Conservation (phyloP, 2,329 filamentous ascomycete species). For the Coniochaeta sp. region DNA sequence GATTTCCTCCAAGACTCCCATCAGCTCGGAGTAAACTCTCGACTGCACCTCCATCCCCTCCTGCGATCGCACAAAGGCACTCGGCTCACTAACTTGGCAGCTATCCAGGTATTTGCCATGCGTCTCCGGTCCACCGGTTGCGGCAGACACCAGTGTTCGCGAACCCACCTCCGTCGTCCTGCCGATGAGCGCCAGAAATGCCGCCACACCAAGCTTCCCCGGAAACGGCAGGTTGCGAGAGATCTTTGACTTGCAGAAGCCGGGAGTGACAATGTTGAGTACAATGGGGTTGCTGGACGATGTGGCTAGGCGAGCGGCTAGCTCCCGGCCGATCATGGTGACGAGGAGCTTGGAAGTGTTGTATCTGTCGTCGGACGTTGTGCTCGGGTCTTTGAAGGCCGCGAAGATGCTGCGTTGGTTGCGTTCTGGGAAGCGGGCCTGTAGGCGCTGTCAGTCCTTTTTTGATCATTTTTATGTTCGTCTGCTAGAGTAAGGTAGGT, state of each 20-base stretch:
- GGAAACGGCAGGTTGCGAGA: conserved; percentile 18
- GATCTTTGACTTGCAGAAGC: conserved; percentile 32
- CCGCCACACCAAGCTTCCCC: conserved; percentile 14
- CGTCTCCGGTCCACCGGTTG: conserved; percentile 25
- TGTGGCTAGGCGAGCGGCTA: conserved; percentile 23
- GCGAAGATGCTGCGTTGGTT: conserved; percentile 22
- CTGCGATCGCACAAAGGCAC: conserved; percentile 24
- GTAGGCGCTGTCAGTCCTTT: conserved; percentile 11
- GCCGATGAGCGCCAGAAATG: conserved; percentile 19
- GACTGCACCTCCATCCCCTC: conserved; percentile 27
- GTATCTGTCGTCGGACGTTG: conserved; percentile 24
- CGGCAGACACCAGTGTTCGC: conserved; percentile 29
- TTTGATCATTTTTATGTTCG: conserved; percentile 11
- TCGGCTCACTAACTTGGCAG: conserved; percentile 19
- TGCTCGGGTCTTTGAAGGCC: conserved; percentile 18
- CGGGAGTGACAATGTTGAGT: conserved; percentile 31
- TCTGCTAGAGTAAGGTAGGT: too few species aligned
- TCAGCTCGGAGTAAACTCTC: conserved; percentile 33
- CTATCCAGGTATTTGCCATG: conserved; percentile 34
- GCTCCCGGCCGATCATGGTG: conserved; percentile 21
- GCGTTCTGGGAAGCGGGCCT: conserved; percentile 13
- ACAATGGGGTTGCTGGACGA: conserved; percentile 21
- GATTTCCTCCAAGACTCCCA: conserved; percentile 32
- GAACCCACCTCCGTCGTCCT: conserved; percentile 31
- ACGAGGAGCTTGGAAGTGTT: conserved; percentile 26